A percentile compares a stretch with the other conserved stretches of the same genome.
These are phyloP conservation scores for Boletus rubroflammeus DNA, from an alignment of 768 basidiomycete genomes.

Conservation along the genomic window DNA sequence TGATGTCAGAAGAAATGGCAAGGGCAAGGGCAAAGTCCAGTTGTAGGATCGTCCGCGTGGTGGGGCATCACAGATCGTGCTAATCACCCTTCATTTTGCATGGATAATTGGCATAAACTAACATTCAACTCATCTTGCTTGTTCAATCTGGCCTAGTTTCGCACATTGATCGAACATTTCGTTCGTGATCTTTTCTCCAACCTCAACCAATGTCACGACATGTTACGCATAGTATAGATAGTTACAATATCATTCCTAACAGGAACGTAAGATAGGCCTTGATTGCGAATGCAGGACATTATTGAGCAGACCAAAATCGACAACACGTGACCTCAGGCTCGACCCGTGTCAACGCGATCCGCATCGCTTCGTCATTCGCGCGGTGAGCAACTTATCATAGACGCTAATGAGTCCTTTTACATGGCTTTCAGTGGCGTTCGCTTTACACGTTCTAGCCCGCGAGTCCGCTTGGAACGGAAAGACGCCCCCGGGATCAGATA, in stretches of 20 bases:
- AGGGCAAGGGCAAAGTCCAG: conserved; percentile 62
- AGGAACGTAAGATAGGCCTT: conserved; percentile 13
- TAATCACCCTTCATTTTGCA: conserved; percentile 26
- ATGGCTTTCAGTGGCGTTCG: conserved; percentile 8
- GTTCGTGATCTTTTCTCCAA: conserved; percentile 20
- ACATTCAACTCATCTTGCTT: conserved; percentile 28
- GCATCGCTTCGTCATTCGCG: not conserved
- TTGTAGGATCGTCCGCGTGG: conserved; percentile 35
- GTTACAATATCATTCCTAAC: conserved; percentile 30
- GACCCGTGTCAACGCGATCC: conserved; percentile 2
- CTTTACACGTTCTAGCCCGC: conserved; percentile 5
- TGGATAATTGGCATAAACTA: conserved; percentile 26
- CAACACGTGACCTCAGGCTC: conserved; percentile 27
- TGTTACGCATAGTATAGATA: conserved; percentile 34
- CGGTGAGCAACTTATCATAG: not conserved
- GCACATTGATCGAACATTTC: conserved; percentile 25
- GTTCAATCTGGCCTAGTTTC: conserved; percentile 19
- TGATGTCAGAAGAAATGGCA: conserved; percentile 39
- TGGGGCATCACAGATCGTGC: conserved; percentile 12
- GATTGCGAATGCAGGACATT: not conserved
- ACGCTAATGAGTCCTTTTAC: conserved; percentile 5
- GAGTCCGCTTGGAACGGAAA: conserved; percentile 72
- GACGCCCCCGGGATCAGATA: conserved; percentile 44
- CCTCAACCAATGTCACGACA: conserved; percentile 24
- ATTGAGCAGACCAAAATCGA: conserved; percentile 7